phyloP scores from a whole-genome alignment of 202 grass and related monocot genomes.

The Schoenoplectus triqueter region DNA sequence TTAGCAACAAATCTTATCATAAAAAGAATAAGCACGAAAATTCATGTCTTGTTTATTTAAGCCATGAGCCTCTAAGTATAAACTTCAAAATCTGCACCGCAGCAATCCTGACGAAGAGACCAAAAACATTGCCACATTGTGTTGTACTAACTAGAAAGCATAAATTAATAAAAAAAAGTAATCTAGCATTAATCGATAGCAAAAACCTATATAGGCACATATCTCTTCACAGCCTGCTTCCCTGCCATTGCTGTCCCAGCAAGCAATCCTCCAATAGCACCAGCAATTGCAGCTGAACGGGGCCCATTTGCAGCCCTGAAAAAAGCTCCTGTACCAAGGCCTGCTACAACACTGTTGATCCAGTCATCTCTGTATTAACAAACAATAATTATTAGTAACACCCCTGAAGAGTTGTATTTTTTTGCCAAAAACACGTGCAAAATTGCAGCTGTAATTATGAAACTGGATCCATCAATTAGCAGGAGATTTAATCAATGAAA shows the following conservation, averaged over 20 bases:
- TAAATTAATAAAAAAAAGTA: conserved; percentile 30
- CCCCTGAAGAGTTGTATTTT: neutral
- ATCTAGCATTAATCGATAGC: conserved; percentile 20
- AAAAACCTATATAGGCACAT: conserved; percentile 58
- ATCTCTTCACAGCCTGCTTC: conserved; percentile 80
- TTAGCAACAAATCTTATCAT: conserved; percentile 31
- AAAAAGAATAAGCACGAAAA: conserved; percentile 33
- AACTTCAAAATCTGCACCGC: conserved; percentile 28
- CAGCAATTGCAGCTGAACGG: conserved; percentile 77
- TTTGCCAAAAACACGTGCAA: neutral
- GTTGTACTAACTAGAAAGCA: conserved; percentile 32
- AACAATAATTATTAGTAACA: neutral
- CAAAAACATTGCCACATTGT: conserved; percentile 36
- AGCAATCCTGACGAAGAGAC: conserved; percentile 38
- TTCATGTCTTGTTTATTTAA: conserved; percentile 36
- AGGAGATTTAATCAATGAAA: neutral
- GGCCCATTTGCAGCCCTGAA: conserved; percentile 80
- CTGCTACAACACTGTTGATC: conserved; percentile 88
- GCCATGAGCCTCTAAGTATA: conserved; percentile 31
- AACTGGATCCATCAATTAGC: neutral
- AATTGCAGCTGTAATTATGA: neutral
- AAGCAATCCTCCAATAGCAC: conserved; percentile 75
- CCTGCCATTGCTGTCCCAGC: conserved; percentile 58
- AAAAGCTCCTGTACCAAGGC: conserved; percentile 73
- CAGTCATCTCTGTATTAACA: conserved; percentile 65